phyloP scores from a whole-genome alignment of 2,329 filamentous ascomycete genomes.

The Rosellinia necatrix region DNA sequence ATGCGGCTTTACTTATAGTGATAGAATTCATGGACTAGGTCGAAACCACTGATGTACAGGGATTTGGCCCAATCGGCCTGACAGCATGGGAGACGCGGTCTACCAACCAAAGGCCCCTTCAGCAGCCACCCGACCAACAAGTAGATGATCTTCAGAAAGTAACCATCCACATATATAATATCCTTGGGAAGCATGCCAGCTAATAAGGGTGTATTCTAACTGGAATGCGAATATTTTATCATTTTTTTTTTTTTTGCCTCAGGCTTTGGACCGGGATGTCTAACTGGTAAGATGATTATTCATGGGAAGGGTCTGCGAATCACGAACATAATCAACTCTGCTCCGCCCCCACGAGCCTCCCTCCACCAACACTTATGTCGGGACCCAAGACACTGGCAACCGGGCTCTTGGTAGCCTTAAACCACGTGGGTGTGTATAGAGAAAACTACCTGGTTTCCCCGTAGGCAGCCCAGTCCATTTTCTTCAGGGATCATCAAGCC shows the following conservation, averaged over 20 bases:
- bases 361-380: background rate
- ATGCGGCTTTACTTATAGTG: constrained; percentile 6
- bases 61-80: constrained; percentile 24
- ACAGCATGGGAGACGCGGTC: constrained; percentile 16
- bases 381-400: constrained; percentile 9
- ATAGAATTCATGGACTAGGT: constrained; percentile 17
- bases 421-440: constrained; percentile 8
- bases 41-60: constrained; percentile 12
- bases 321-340: constrained; percentile 23
- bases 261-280: constrained; percentile 5
- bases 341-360: constrained; percentile 22
- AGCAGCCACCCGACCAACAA: constrained; percentile 24
- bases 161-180: constrained; percentile 1
- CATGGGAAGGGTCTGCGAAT: constrained; percentile 11
- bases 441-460: constrained; percentile 9
- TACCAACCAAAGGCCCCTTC: constrained; percentile 17
- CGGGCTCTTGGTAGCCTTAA: constrained; percentile 24
- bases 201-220: background rate
- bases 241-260: too few species aligned
- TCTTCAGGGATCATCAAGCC: constrained; percentile 22
- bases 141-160: constrained; percentile 20
- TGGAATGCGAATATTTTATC: constrained; percentile 9
- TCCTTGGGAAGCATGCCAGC: background rate
- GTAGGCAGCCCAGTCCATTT: constrained; percentile 6
- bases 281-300: constrained; percentile 8